phyloP scores from a whole-genome alignment of 805 yeast genomes.

The Dipodascus albidus region DNA sequence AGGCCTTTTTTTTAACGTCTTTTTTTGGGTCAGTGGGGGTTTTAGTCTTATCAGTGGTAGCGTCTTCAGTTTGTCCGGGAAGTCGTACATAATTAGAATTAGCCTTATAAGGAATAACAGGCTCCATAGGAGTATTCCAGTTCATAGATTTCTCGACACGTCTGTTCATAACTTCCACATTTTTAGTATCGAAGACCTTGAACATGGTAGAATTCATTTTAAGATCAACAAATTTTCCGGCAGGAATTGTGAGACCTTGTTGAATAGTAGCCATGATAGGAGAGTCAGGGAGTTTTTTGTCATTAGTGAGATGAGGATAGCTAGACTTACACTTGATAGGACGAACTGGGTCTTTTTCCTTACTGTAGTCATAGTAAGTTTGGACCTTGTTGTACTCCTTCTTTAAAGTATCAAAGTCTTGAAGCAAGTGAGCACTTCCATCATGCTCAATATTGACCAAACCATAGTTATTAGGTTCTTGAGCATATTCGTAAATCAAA shows the following conservation, averaged over 20 bases:
- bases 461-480: slow-evolving; percentile 73
- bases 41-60: not conserved
- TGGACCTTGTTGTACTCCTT: slow-evolving; percentile 34
- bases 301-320: not conserved
- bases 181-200: not conserved
- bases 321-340: not conserved
- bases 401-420: slow-evolving; percentile 43
- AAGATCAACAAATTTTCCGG: not conserved
- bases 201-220: not conserved
- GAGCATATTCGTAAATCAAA: slow-evolving; percentile 67
- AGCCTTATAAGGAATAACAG: not conserved
- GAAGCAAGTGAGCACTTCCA: slow-evolving; percentile 32
- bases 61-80: not conserved
- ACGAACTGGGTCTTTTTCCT: not conserved
- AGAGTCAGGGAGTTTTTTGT: slow-evolving; percentile 1
- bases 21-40: not conserved
- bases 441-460: slow-evolving; percentile 42
- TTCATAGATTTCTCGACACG: not conserved
- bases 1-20: not conserved
- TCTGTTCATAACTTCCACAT: not conserved
- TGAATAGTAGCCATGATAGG: not conserved
- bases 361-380: slow-evolving; percentile 4
- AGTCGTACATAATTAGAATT: not conserved
- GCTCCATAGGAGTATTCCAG: slow-evolving; percentile 2
- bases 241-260: not conserved